Evolutionary conservation across 306 rosid species (phyloP).

Genomic region (Rosa chinensis): DNA sequence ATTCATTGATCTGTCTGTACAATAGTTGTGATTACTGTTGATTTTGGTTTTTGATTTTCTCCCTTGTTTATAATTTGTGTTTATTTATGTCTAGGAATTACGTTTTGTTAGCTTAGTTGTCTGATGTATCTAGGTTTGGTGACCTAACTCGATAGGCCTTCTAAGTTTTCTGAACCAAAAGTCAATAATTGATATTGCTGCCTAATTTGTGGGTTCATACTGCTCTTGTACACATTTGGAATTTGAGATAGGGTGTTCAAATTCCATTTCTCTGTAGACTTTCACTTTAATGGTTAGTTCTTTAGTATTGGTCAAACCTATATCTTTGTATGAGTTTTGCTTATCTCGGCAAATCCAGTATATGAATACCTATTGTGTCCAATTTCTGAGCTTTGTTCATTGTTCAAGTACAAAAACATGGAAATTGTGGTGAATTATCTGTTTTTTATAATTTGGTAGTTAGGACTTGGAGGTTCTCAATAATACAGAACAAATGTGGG

Average conservation of each 20-base stretch:
- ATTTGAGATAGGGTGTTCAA: background rate
- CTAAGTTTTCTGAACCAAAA: slow-evolving; percentile 5
- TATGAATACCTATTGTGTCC: background rate
- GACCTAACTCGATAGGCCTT: slow-evolving; percentile 38
- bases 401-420: background rate
- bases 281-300: background rate
- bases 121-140: slow-evolving; percentile 35
- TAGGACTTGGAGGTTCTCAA: slow-evolving; percentile 10
- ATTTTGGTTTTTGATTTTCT: slow-evolving; percentile 12
- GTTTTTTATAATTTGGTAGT: background rate
- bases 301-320: slow-evolving; percentile 1
- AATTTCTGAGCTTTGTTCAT: background rate
- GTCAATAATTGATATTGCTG: slow-evolving; percentile 24
- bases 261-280: background rate
- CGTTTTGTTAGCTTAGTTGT: slow-evolving; percentile 21
- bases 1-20: slow-evolving; percentile 45
- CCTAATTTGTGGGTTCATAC: slow-evolving; percentile 9
- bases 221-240: slow-evolving; percentile 1
- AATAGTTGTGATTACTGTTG: slow-evolving; percentile 29
- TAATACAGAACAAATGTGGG: background rate
- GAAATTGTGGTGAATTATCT: background rate
- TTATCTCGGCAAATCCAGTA: background rate
- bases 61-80: slow-evolving; percentile 27
- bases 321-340: slow-evolving; percentile 5
- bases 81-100: slow-evolving; percentile 27